A percentile compares a stretch with the other conserved stretches of the same genome.
phyloP scores from a whole-genome alignment of 2,329 filamentous ascomycete species.

The Stachybotrys chartarum region DNA sequence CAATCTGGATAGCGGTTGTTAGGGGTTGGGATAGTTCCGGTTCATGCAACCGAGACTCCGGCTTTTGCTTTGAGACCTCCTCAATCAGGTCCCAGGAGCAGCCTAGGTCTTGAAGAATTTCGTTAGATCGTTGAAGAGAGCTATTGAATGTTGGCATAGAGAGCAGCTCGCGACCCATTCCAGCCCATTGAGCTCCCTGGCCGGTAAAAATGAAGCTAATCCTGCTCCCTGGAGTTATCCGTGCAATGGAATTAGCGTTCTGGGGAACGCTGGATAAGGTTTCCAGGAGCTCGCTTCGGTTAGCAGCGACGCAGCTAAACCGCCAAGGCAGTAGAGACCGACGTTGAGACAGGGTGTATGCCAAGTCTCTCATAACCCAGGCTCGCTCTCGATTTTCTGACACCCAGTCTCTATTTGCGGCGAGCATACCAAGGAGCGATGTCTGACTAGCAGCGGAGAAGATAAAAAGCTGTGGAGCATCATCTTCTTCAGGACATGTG shows the following conservation, averaged over 20 bases:
- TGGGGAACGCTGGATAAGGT: neutral
- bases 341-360: neutral
- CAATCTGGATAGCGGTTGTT: slow-evolving; percentile 13
- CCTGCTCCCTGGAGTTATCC: neutral
- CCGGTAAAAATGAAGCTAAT: slow-evolving; percentile 21
- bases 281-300: neutral
- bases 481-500: neutral
- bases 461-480: neutral
- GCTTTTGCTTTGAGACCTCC: slow-evolving; percentile 5
- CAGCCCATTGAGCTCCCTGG: slow-evolving; percentile 22
- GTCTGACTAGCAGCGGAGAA: neutral
- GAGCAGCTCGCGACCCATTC: slow-evolving; percentile 22
- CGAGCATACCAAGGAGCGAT: neutral
- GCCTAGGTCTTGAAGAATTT: slow-evolving; percentile 2
- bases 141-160: neutral
- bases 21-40: slow-evolving; percentile 10
- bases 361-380: neutral
- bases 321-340: neutral
- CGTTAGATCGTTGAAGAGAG: slow-evolving; percentile 1
- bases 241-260: neutral
- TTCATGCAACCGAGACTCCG: slow-evolving; percentile 10
- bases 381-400: neutral
- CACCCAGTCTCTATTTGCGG: neutral
- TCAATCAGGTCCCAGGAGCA: slow-evolving; percentile 2
- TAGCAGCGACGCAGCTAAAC: neutral